These are phyloP conservation scores for Globisporangium viniferum DNA, from an alignment of 352 stramenopile genomes.

Conservation along the genomic window DNA sequence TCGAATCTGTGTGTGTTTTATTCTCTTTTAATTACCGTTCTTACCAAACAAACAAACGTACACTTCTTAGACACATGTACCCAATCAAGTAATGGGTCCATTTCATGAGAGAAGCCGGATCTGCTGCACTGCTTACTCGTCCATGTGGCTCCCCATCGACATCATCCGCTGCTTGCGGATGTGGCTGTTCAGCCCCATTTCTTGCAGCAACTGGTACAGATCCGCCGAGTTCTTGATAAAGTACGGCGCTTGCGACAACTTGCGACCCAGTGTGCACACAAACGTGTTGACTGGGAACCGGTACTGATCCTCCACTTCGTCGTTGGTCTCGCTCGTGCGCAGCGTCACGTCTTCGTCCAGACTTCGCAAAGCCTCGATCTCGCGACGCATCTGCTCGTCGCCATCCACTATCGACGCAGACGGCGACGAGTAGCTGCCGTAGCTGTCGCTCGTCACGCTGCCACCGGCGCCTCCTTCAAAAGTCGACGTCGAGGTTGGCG, in stretches of 20 bases:
- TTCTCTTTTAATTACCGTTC: not conserved
- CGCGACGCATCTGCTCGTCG: slow-evolving; percentile 19
- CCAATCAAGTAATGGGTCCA: not conserved
- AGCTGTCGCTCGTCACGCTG: slow-evolving; percentile 20
- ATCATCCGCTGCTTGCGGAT: slow-evolving; percentile 70
- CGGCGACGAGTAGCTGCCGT: slow-evolving; percentile 15
- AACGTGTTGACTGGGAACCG: slow-evolving; percentile 83
- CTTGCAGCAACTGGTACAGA: slow-evolving; percentile 78
- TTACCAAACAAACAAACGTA: not conserved
- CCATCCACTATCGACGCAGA: slow-evolving; percentile 11
- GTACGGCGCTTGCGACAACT: slow-evolving; percentile 81
- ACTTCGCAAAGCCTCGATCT: slow-evolving; percentile 18
- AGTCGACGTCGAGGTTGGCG: slow-evolving; percentile 2
- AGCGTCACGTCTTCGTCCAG: slow-evolving; percentile 22
- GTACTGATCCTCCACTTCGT: slow-evolving; percentile 46
- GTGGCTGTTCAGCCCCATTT: slow-evolving; percentile 84
- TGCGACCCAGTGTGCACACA: slow-evolving; percentile 78
- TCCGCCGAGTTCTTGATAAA: slow-evolving; percentile 87
- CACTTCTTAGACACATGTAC: not conserved
- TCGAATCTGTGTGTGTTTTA: not conserved
- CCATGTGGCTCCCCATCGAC: slow-evolving; percentile 36
- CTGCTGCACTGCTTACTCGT: slow-evolving; percentile 8
- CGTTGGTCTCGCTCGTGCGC: slow-evolving; percentile 26
- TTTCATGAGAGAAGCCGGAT: not conserved
- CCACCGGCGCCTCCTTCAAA: slow-evolving; percentile 10